These are phyloP conservation scores for Chaetothyriales sp. DNA, from an alignment of 2,329 filamentous ascomycete genomes.

Conservation along the genomic window DNA sequence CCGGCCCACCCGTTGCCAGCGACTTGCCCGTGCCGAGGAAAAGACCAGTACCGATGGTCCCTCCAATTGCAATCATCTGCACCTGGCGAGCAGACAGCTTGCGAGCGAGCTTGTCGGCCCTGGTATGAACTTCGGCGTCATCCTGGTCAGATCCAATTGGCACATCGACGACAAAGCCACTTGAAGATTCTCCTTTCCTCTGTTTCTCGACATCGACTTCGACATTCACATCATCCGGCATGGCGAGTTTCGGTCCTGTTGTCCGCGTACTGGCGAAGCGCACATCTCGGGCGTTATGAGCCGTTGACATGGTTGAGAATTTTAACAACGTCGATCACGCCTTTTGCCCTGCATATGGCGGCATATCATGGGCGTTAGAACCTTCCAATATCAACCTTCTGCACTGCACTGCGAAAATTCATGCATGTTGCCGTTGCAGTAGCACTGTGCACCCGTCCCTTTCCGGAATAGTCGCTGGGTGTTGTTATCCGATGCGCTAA, in stretches of 20 bases:
- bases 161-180: constrained; percentile 17
- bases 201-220: background rate
- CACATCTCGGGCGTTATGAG: background rate
- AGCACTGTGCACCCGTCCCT: too few relatives aligned
- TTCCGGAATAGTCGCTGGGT: too few relatives aligned
- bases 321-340: background rate
- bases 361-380: background rate
- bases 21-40: constrained; percentile 71
- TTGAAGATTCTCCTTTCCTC: background rate
- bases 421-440: background rate
- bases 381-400: background rate
- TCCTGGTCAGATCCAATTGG: constrained; percentile 34
- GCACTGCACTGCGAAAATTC: background rate
- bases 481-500: too few relatives aligned
- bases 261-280: background rate
- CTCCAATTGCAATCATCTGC: constrained; percentile 54
- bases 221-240: background rate
- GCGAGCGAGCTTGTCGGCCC: constrained; percentile 37
- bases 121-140: constrained; percentile 33
- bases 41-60: constrained; percentile 75
- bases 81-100: constrained; percentile 43
- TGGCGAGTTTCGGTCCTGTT: background rate
- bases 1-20: constrained; percentile 51
- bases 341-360: background rate
- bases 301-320: background rate